Evolutionary conservation across 2,329 filamentous ascomycete species (phyloP), one percentile per base, ranked within the genome.

Genomic region (Fusarium avenaceum): DNA sequence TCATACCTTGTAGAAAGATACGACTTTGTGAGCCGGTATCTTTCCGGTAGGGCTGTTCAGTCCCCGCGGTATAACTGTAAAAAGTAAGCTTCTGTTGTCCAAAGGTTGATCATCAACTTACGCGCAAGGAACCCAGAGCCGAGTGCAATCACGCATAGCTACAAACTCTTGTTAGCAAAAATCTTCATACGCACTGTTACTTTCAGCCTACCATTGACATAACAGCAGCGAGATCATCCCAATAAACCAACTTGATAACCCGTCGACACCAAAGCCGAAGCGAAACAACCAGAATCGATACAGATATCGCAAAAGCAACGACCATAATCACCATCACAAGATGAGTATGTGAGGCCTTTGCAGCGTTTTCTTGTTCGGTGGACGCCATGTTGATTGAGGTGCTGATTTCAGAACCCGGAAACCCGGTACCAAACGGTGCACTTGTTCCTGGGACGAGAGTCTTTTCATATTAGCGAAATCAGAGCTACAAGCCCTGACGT

Each of bases 191-290:
- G 2, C 14, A 9, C 6, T 4, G 6, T 22, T 10, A 10, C 17
- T 9, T 3, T 7, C 3, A 13, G 22, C 55, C 22, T 50, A 63
- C 69, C 50, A 57, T 17, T 28, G 66, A 33, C 17, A 57, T 33
- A 1, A 58, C 35, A 4, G 69, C 55, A n/a, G 61, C 57, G 7
- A 32, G n/a, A 9, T 72, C 69, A 19, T 72, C 69, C 24, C 56
- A 46, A 0, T 64, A 65, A 17, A 57, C 22, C 4, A 46, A 5
- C 1, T 45, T 46, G 7, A 47, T 65, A 1, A 33, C 15, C 10
- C 19, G 22, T 4, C 69, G 69, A 48, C 54, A 70, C 51, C 51
- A 53, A 0, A 70, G 9, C 7, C 69, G 55, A 45, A 72, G 24
- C 1, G 8, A 44, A 9, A 72, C 45, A 33, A 65, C 54, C 7